Evolutionary conservation across 1,284 basidiomycete species (phyloP).

Genomic region (Ganoderma leucocontextum): DNA sequence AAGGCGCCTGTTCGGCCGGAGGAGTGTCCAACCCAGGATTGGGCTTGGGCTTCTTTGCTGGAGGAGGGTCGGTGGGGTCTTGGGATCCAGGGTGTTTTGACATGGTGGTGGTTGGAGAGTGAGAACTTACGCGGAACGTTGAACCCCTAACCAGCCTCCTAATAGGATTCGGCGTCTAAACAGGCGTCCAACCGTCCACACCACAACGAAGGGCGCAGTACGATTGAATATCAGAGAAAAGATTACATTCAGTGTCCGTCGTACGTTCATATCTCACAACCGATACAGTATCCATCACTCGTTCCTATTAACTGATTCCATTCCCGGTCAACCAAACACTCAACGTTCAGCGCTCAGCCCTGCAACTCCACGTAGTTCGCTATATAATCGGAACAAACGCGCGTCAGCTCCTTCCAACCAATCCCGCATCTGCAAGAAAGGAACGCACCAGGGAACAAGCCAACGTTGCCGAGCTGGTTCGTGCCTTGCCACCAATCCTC

Average conservation of each 20-base stretch:
- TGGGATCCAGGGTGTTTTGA: no score
- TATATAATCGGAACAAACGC: constrained; percentile 34
- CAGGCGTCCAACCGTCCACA: background rate
- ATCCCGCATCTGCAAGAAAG: background rate
- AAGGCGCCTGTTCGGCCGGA: no score
- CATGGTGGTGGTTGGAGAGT: no score
- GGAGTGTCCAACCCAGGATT: no score
- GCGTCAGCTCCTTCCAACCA: background rate
- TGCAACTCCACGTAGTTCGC: constrained; percentile 71
- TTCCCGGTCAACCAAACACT: background rate
- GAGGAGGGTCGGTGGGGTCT: no score
- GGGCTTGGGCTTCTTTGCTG: no score
- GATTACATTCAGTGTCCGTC: no score
- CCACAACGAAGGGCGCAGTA: no score
- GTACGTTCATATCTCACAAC: background rate
- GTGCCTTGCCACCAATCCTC: constrained; percentile 94
- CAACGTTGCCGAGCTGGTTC: constrained; percentile 65
- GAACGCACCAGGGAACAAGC: constrained; percentile 85
- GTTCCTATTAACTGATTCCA: background rate
- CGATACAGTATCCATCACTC: background rate
- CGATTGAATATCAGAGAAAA: no score
- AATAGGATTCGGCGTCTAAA: no score
- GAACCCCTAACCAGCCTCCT: no score
- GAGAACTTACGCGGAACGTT: no score
- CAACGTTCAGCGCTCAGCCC: constrained; percentile 25